These are phyloP conservation scores for Anethum foeniculum DNA, from an alignment of 140 eudicot genomes.

Conservation along the genomic window DNA sequence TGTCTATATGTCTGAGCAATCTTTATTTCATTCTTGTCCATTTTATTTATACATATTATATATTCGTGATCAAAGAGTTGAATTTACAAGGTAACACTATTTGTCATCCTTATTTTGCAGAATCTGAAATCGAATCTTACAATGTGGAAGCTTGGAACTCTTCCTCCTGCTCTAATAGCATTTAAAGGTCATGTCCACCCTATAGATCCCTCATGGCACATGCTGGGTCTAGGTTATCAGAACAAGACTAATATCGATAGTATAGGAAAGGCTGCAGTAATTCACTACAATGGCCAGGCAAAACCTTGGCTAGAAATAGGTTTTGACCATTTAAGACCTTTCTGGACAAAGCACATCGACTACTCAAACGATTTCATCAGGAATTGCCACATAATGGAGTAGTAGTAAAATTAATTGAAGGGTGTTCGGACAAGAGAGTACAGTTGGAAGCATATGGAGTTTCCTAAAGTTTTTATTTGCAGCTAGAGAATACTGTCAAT, in stretches of 20 bases:
- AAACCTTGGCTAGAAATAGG: slow-evolving; percentile 99
- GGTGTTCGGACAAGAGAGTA: slow-evolving; percentile 21
- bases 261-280: slow-evolving; percentile 79
- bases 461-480: slow-evolving; percentile 9
- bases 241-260: slow-evolving; percentile 66
- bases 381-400: slow-evolving; percentile 95
- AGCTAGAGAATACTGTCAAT: slow-evolving; percentile 28
- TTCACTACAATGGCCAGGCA: slow-evolving; percentile 96
- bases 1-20: background rate
- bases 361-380: slow-evolving; percentile 84
- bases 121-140: slow-evolving; percentile 84
- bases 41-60: background rate
- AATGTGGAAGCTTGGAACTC: slow-evolving; percentile 96
- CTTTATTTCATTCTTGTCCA: background rate
- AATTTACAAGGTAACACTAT: background rate
- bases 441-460: slow-evolving; percentile 18
- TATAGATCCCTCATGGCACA: slow-evolving; percentile 93
- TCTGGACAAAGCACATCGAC: slow-evolving; percentile 88
- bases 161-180: slow-evolving; percentile 98
- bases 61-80: background rate
- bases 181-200: slow-evolving; percentile 86
- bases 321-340: slow-evolving; percentile 91
- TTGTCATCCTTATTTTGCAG: slow-evolving; percentile 35
- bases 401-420: slow-evolving; percentile 19
- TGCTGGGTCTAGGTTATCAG: slow-evolving; percentile 98